Base-by-base conservation (phyloP, 2,329 filamentous ascomycete genomes). In the Ascochyta clinopodiicola region DNA sequence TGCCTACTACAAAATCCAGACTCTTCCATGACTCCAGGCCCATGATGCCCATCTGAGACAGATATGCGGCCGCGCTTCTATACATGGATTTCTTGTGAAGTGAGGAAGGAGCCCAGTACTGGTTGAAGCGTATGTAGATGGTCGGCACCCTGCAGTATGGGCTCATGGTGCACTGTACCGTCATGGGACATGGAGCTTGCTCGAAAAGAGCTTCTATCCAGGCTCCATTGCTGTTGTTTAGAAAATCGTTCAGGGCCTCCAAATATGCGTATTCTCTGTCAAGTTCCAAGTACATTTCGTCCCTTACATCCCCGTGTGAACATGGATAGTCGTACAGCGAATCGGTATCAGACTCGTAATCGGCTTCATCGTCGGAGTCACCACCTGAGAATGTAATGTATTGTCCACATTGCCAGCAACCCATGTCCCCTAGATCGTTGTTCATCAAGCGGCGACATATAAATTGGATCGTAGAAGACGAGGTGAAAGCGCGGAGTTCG, bases 201-300 rank as follows among this genome's bases (percentile, higher is more conserved):
- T 44, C 15, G 6, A 35, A 43, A 15, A 61, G 17, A 7, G 38
- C 21, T n/a, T 37, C 12, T 4, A 56, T 32, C 58, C 55, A 61
- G 6, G 13, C n/a, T n/a, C n/a, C 40, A n/a, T 56, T 54, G 12
- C 31, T 25, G 21, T 58, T 54, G 12, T 21, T 29, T 3, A 61
- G 34, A n/a, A 59, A 39, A 8, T 48, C 22, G 40, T 61, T 55
- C 21, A 61, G 19, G 2, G 21, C 6, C 4, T 7, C 10, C 6
- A 49, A 39, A 36, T 59, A 61, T 6, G 9, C n/a, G 39, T 57
- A 57, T 13, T 35, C 37, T 1, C 8, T 13, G 15, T 32, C 37
- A 9, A 40, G 39, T 4, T 43, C 38, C 6, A 38, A 42, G 4
- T 24, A 24, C 21, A 39, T 6, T 1, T 27, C 39, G 0, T 39